phyloP scores from a whole-genome alignment of 768 basidiomycete genomes.

The Lentinula sp. region DNA sequence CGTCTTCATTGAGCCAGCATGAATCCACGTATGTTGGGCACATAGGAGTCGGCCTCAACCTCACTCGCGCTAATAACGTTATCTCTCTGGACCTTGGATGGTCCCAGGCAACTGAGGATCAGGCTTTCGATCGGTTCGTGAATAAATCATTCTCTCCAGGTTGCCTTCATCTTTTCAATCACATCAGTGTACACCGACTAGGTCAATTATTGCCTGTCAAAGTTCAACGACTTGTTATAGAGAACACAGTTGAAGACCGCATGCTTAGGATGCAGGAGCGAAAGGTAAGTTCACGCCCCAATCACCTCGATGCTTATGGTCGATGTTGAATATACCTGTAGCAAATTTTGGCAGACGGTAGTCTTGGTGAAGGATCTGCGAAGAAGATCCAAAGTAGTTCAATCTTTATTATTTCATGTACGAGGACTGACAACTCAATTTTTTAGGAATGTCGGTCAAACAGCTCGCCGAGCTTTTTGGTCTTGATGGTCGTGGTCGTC shows the following conservation, averaged over 20 bases:
- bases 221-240: slow-evolving; percentile 52
- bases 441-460: slow-evolving; percentile 37
- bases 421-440: background rate
- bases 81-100: slow-evolving; percentile 60
- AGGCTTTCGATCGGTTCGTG: slow-evolving; percentile 46
- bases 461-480: slow-evolving; percentile 47
- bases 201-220: slow-evolving; percentile 48
- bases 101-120: slow-evolving; percentile 57
- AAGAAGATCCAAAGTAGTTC: slow-evolving; percentile 45
- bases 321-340: background rate
- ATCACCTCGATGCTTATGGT: background rate
- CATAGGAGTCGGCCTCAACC: slow-evolving; percentile 45
- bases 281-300: slow-evolving; percentile 30
- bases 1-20: background rate
- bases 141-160: background rate
- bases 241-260: slow-evolving; percentile 63
- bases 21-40: background rate
- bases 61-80: slow-evolving; percentile 59
- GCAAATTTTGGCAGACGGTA: slow-evolving; percentile 54
- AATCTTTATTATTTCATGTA: slow-evolving; percentile 1
- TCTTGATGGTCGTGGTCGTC: slow-evolving; percentile 30
- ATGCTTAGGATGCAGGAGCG: slow-evolving; percentile 58
- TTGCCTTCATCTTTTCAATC: background rate
- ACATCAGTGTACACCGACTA: slow-evolving; percentile 37
- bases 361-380: slow-evolving; percentile 55